phyloP scores from a whole-genome alignment of 2,329 filamentous ascomycete genomes.

The Graphilbum sp. region DNA sequence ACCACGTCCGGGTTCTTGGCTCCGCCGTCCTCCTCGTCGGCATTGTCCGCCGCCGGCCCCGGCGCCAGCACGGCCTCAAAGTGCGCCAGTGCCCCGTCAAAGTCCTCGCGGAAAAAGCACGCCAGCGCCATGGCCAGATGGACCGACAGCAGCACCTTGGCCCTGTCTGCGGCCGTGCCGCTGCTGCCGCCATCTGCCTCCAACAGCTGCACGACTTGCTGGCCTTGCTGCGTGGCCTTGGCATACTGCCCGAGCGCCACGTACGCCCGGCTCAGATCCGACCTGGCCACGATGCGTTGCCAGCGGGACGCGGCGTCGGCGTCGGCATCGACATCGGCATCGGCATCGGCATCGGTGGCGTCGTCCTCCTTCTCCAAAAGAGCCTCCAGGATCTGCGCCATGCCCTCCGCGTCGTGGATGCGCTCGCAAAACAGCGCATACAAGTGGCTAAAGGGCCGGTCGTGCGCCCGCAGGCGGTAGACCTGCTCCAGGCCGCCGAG shows the following conservation, averaged over 20 bases:
- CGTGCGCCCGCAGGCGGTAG: conserved; percentile 50
- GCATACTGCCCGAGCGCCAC: conserved; percentile 51
- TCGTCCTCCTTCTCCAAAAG: neutral
- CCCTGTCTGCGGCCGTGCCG: conserved; percentile 45
- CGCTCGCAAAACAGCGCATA: conserved; percentile 70
- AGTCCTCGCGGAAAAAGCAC: conserved; percentile 51
- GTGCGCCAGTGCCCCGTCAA: conserved; percentile 56
- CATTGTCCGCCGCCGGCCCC: conserved; percentile 54
- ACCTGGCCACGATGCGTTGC: conserved; percentile 48
- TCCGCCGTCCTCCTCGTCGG: no score
- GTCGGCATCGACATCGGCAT: neutral
- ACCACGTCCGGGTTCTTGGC: conserved; percentile 66
- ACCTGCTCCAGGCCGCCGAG: conserved; percentile 81
- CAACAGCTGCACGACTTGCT: conserved; percentile 57
- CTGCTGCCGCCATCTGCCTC: conserved; percentile 31
- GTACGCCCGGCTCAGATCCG: conserved; percentile 72
- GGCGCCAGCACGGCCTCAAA: conserved; percentile 68
- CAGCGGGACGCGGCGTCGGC: neutral
- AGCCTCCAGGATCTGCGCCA: conserved; percentile 43
- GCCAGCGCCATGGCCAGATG: conserved; percentile 76
- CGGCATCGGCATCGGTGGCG: no score
- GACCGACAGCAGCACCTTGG: conserved; percentile 62
- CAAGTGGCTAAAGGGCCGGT: conserved; percentile 61
- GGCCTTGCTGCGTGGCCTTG: conserved; percentile 61
- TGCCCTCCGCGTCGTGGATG: conserved; percentile 47